These are phyloP conservation scores for Irpex lacteus DNA, from an alignment of 1,284 basidiomycete species.

Conservation along the genomic window DNA sequence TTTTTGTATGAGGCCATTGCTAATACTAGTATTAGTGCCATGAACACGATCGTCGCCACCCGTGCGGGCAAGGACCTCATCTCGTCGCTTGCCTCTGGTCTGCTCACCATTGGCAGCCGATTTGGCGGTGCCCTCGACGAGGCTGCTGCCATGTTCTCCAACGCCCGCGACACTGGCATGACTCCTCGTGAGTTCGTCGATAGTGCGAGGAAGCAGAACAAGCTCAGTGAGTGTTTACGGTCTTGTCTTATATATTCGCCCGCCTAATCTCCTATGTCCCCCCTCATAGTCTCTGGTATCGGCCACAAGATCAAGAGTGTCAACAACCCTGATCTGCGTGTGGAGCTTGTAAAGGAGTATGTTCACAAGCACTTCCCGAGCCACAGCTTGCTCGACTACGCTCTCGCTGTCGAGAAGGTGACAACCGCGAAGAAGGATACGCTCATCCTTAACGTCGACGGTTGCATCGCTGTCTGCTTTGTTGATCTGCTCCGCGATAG, in stretches of 20 bases:
- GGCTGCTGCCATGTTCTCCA: conserved; percentile 94
- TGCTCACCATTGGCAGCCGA: conserved; percentile 96
- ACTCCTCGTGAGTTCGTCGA: conserved; percentile 98
- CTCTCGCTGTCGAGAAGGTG: conserved; percentile 97
- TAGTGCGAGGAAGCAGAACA: conserved; percentile 92
- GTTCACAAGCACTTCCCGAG: conserved; percentile 95
- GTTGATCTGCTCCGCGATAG: conserved; percentile 92
- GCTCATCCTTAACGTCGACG: conserved; percentile 94
- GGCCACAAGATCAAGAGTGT: conserved; percentile 99
- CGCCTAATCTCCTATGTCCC: conserved; percentile 4
- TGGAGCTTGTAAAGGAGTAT: conserved; percentile 98
- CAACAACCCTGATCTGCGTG: conserved; percentile 95
- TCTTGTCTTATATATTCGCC: not conserved
- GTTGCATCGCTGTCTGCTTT: conserved; percentile 97
- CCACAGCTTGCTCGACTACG: conserved; percentile 92
- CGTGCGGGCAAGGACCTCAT: conserved; percentile 99
- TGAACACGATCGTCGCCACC: conserved; percentile 99
- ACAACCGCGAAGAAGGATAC: conserved; percentile 98
- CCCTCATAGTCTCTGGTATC: conserved; percentile 82
- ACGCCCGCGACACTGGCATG: conserved; percentile 86
- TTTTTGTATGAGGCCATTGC: not conserved
- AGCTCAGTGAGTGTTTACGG: conserved; percentile 68
- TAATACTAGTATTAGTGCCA: conserved; percentile 62
- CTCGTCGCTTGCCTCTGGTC: conserved; percentile 93
- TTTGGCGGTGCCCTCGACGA: conserved; percentile 99